phyloP scores from a whole-genome alignment of 2,329 filamentous ascomycete species.

The Botrytis byssoidea region DNA sequence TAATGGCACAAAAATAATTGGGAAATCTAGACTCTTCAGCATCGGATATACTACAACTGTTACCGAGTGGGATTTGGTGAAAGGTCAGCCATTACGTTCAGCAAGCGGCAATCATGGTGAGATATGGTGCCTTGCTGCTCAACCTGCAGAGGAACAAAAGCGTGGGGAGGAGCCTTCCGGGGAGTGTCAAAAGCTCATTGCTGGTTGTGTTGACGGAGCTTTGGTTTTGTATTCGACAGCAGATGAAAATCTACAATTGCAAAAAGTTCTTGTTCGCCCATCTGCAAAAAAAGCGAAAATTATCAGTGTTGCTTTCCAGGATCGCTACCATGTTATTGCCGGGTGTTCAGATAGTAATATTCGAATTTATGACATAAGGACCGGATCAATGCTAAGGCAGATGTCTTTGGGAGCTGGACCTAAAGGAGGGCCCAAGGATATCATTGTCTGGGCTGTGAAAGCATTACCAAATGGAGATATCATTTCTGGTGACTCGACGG shows the following conservation, averaged over 20 bases:
- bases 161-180: conserved; percentile 39
- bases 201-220: conserved; percentile 87
- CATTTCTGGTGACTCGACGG: conserved; percentile 90
- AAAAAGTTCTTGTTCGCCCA: conserved; percentile 71
- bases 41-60: conserved; percentile 91
- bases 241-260: conserved; percentile 78
- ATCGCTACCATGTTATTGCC: conserved; percentile 76
- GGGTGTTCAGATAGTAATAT: conserved; percentile 98
- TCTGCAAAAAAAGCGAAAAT: conserved; percentile 84
- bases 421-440: conserved; percentile 73
- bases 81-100: conserved; percentile 73
- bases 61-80: conserved; percentile 91
- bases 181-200: conserved; percentile 65
- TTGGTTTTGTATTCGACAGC: conserved; percentile 84
- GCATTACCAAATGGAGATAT: conserved; percentile 85
- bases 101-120: conserved; percentile 92
- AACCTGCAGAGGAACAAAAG: conserved; percentile 52
- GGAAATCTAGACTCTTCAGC: conserved; percentile 85
- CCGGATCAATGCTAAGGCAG: conserved; percentile 70
- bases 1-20: conserved; percentile 59
- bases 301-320: conserved; percentile 88
- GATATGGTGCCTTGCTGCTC: conserved; percentile 92
- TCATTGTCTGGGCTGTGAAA: conserved; percentile 91
- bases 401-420: conserved; percentile 85
- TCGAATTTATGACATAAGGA: conserved; percentile 82